These are phyloP conservation scores for Casuarina cunninghamiana DNA, from an alignment of 306 rosid genomes.

Conservation along the genomic window DNA sequence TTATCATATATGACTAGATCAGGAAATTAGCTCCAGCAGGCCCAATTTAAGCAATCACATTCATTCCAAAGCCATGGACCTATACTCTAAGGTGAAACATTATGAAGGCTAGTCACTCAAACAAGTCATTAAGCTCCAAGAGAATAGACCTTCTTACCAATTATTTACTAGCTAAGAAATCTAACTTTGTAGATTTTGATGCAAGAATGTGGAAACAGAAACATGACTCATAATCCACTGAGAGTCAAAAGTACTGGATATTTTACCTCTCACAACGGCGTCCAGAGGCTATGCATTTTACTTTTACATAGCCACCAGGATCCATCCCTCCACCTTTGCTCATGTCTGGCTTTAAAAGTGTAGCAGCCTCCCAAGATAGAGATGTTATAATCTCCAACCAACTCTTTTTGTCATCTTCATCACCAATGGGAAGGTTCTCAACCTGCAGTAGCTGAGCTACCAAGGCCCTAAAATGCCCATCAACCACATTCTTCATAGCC, in stretches of 20 bases:
- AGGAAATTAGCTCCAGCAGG: neutral
- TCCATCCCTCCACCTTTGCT: slow-evolving; percentile 97
- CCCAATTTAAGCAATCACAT: neutral
- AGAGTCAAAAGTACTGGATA: slow-evolving; percentile 15
- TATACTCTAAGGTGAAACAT: neutral
- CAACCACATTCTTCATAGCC: slow-evolving; percentile 84
- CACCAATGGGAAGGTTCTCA: slow-evolving; percentile 71
- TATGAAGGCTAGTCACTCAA: neutral
- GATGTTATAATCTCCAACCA: slow-evolving; percentile 91
- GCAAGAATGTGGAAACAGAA: slow-evolving; percentile 26
- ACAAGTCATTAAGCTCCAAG: neutral
- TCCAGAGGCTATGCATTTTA: slow-evolving; percentile 92
- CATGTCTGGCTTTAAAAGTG: slow-evolving; percentile 87
- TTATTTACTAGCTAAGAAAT: slow-evolving; percentile 10
- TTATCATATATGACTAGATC: neutral
- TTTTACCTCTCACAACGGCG: slow-evolving; percentile 64
- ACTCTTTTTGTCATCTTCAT: slow-evolving; percentile 51
- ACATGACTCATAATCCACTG: slow-evolving; percentile 8
- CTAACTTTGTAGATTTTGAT: slow-evolving; percentile 8
- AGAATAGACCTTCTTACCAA: slow-evolving; percentile 4
- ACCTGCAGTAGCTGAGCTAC: slow-evolving; percentile 87
- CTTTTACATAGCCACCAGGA: slow-evolving; percentile 91
- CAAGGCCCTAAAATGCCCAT: slow-evolving; percentile 91
- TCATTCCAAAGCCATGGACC: neutral
- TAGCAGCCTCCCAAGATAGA: slow-evolving; percentile 97